Percentiles rank a stretch among this genome's conserved stretches.
Conservation (phyloP, 352 stramenopile genomes). For the Phytophthora tentaculata region DNA sequence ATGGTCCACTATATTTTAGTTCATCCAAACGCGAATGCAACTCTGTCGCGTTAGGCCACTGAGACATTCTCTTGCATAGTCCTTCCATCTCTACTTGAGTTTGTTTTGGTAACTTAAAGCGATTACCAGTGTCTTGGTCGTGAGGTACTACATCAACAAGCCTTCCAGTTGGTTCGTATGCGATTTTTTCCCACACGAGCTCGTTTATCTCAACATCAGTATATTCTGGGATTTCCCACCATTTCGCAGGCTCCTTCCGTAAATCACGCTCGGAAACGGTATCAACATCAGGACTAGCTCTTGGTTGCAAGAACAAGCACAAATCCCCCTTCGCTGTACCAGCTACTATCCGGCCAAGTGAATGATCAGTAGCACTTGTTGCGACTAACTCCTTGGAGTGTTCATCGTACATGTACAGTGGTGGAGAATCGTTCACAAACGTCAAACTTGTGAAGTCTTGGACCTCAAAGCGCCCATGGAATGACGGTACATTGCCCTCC, state of each 20-base stretch:
- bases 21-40: constrained; percentile 51
- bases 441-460: constrained; percentile 75
- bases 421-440: constrained; percentile 75
- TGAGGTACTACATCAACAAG: constrained; percentile 73
- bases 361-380: constrained; percentile 56
- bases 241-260: constrained; percentile 62
- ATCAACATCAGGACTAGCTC: constrained; percentile 43
- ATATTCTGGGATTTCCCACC: constrained; percentile 79
- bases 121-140: constrained; percentile 67
- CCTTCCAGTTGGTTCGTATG: constrained; percentile 59
- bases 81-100: constrained; percentile 62
- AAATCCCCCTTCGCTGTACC: constrained; percentile 71
- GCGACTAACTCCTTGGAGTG: constrained; percentile 48
- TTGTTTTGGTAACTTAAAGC: constrained; percentile 67
- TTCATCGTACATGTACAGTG: constrained; percentile 65
- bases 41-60: constrained; percentile 53
- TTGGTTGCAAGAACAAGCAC: constrained; percentile 73
- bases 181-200: constrained; percentile 63
- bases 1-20: constrained; percentile 58
- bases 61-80: constrained; percentile 50
- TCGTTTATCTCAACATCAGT: constrained; percentile 69
- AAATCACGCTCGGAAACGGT: constrained; percentile 35
- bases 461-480: constrained; percentile 67
- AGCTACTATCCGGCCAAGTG: constrained; percentile 63
- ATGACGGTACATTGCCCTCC: constrained; percentile 74